These are phyloP conservation scores for Kalmusia sp. DNA, from an alignment of 2,329 filamentous ascomycete species.

Conservation along the genomic window DNA sequence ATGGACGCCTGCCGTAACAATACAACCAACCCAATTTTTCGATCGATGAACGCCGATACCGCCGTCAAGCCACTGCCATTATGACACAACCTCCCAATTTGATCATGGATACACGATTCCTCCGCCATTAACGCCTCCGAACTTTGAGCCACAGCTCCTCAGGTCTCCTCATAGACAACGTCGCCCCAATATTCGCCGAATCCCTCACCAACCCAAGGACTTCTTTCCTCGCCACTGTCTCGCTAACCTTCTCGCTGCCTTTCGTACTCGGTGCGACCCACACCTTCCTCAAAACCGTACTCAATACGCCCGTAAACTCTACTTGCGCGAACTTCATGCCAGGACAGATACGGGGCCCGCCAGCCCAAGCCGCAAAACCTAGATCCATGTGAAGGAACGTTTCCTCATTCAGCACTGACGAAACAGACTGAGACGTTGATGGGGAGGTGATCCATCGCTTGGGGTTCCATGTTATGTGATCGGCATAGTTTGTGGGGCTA, in stretches of 20 bases:
- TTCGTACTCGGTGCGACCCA: slow-evolving; percentile 9
- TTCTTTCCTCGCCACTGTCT: slow-evolving; percentile 8
- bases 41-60: neutral
- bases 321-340: slow-evolving; percentile 64
- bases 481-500: slow-evolving; percentile 31
- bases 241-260: neutral
- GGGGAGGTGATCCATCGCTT: slow-evolving; percentile 39
- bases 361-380: slow-evolving; percentile 56
- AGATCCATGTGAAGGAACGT: slow-evolving; percentile 5
- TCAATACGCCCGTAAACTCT: slow-evolving; percentile 59
- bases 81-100: neutral
- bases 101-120: no score
- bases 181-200: slow-evolving; percentile 16
- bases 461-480: slow-evolving; percentile 37
- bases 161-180: slow-evolving; percentile 21
- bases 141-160: slow-evolving; percentile 19
- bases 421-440: neutral
- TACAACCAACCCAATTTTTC: no score
- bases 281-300: slow-evolving; percentile 24
- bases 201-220: slow-evolving; percentile 17
- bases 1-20: neutral
- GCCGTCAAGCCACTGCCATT: no score
- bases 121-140: slow-evolving; percentile 11
- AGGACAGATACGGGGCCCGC: slow-evolving; percentile 58
- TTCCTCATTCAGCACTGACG: neutral